A percentile compares a stretch with the other conserved stretches of the same genome.
Evolutionary conservation across 306 rosid genomes (phyloP).

Genomic region (Medicago lupulina): DNA sequence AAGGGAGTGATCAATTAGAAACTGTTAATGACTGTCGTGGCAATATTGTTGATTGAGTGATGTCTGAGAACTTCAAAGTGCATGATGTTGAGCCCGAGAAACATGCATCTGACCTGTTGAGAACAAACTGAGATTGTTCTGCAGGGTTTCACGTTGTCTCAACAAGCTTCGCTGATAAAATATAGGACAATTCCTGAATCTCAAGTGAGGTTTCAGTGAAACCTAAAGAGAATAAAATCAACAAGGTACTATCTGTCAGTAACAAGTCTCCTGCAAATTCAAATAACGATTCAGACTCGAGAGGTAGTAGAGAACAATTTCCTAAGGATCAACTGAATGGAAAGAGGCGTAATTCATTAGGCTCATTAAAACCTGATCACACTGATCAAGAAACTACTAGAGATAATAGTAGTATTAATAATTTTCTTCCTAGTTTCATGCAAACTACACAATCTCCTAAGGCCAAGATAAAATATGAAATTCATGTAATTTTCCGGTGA

Average conservation of each 20-base stretch:
- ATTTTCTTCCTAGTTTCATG: constrained; percentile 88
- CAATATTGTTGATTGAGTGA: constrained; percentile 43
- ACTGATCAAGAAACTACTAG: constrained; percentile 67
- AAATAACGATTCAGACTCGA: constrained; percentile 59
- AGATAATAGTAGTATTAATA: constrained; percentile 64
- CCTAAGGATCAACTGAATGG: constrained; percentile 71
- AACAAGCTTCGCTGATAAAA: constrained; percentile 82
- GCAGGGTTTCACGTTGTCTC: constrained; percentile 57
- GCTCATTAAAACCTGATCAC: constrained; percentile 64
- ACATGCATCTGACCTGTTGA: constrained; percentile 46
- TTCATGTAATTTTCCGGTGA: background rate
- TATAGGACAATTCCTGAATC: constrained; percentile 74
- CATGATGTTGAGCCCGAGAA: constrained; percentile 49
- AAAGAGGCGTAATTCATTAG: constrained; percentile 78
- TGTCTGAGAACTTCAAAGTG: constrained; percentile 46
- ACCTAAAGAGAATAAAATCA: constrained; percentile 50
- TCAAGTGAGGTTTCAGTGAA: constrained; percentile 84
- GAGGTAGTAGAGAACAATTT: constrained; percentile 60
- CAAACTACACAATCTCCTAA: constrained; percentile 93
- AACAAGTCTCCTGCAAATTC: constrained; percentile 69
- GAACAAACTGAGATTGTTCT: constrained; percentile 46
- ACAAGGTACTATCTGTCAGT: constrained; percentile 50
- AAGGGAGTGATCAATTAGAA: constrained; percentile 60
- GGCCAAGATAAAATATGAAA: constrained; percentile 66
- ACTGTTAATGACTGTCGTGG: constrained; percentile 38